Conservation (phyloP, 2,329 filamentous ascomycete genomes). For the Aspergillus sp. region DNA sequence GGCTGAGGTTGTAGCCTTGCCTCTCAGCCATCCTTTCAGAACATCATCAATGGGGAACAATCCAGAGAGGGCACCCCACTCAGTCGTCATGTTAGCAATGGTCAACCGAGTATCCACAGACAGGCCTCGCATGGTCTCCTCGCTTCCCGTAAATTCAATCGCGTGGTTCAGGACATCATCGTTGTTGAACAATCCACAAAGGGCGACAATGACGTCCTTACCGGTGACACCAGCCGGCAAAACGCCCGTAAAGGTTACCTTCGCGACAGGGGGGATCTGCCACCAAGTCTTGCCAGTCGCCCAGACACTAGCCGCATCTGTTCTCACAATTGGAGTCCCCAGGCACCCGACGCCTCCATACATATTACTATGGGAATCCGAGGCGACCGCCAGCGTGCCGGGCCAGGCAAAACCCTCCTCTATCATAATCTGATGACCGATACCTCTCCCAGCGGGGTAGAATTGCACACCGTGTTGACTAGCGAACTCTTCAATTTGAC, state of each 20-base stretch:
- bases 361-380: slow-evolving; percentile 69
- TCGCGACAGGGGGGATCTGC: slow-evolving; percentile 81
- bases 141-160: slow-evolving; percentile 81
- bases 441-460: slow-evolving; percentile 74
- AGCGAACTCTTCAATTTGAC: slow-evolving; percentile 78
- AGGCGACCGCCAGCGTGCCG: slow-evolving; percentile 76
- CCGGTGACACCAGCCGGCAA: slow-evolving; percentile 80
- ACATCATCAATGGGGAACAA: slow-evolving; percentile 78
- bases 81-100: slow-evolving; percentile 73
- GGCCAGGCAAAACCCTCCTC: slow-evolving; percentile 86
- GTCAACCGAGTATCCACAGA: slow-evolving; percentile 72
- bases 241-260: slow-evolving; percentile 72
- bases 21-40: slow-evolving; percentile 71
- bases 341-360: slow-evolving; percentile 78
- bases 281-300: slow-evolving; percentile 82
- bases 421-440: slow-evolving; percentile 76
- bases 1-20: slow-evolving; percentile 71
- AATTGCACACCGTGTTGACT: slow-evolving; percentile 73
- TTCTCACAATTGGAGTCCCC: slow-evolving; percentile 80
- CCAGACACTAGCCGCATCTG: slow-evolving; percentile 84
- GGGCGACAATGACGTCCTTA: slow-evolving; percentile 89
- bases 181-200: slow-evolving; percentile 82
- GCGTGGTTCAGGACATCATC: slow-evolving; percentile 89
- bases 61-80: slow-evolving; percentile 73
- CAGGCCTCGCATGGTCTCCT: slow-evolving; percentile 72